Base-by-base conservation (phyloP, 2,329 filamentous ascomycete genomes). In the Monosporascus cannonballus region DNA sequence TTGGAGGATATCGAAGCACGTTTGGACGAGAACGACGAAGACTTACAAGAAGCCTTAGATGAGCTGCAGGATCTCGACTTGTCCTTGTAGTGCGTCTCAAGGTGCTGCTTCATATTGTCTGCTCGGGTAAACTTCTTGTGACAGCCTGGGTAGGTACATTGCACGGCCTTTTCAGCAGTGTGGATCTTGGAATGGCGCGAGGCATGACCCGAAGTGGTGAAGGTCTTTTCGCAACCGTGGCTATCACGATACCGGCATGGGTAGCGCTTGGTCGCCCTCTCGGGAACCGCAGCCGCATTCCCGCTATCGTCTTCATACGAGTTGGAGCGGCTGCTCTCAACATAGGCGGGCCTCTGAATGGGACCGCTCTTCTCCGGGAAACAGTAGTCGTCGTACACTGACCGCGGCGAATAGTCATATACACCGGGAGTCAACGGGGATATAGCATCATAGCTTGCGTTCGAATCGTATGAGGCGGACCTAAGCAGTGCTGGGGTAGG, bases 21-120 rank as follows among this genome's bases (percentile, higher is more conserved):
- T 24, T 67, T 65, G 3, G 61, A 58, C n/a, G 63, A 59, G 9
- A 54, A 30, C 3, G 64, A 59, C 6, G 61, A 62, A 38, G 61
- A 62, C 53, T 69, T 67, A 9, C 30, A 34, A 34, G 68, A 60
- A 14, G 52, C 39, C 51, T 68, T 72, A 24, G 68, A 66, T 17
- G 66, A 63, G 50, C 67, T 61, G 2, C 73, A 71, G 3, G 72
- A 70, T 27, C 78, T 74, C 34, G 72, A 72, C 71, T 80, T 81
- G 57, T 84, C 79, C 69, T 84, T 85, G 70, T 81, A 86, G 68
- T 92, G 88, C 0, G 87, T 91, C 62, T 89, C 82, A 30, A 89
- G 78, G 64, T 92, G 88, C 71, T 91, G 88, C 76, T 90, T 90
- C 88, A 92, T 92, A 75, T 92, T 92, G 76, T 92, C 88, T 61